A percentile compares a stretch with the other conserved stretches of the same genome.
Evolutionary conservation across 345 rosid species (phyloP).

Genomic region (Eucalyptus guilfoylei): DNA sequence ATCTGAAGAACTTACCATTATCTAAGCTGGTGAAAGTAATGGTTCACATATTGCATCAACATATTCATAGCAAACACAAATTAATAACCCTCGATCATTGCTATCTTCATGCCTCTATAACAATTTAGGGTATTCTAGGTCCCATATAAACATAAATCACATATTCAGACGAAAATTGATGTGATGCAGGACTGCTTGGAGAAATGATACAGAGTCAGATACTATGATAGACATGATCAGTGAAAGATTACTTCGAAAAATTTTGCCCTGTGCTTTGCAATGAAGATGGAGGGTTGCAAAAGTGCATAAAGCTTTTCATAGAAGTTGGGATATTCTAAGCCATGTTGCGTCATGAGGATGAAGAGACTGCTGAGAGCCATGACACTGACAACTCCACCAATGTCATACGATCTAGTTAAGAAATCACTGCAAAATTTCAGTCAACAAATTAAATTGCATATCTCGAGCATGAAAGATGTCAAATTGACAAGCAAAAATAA

Average conservation of each 20-base stretch:
- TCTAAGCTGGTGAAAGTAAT: neutral
- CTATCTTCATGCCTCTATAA: neutral
- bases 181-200: neutral
- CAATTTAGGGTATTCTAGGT: neutral
- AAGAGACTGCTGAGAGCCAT: conserved; percentile 94
- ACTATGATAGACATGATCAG: neutral
- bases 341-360: conserved; percentile 84
- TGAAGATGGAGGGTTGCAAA: conserved; percentile 71
- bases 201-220: neutral
- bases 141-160: neutral
- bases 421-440: conserved; percentile 58
- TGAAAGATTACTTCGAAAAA: conserved; percentile 64
- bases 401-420: conserved; percentile 80
- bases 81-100: neutral
- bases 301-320: conserved; percentile 75
- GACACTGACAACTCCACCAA: conserved; percentile 94
- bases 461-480: neutral
- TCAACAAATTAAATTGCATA: neutral
- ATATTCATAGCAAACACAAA: neutral
- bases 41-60: neutral
- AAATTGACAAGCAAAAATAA: neutral
- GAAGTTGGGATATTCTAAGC: conserved; percentile 86
- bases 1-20: neutral
- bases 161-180: neutral
- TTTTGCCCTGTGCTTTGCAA: conserved; percentile 83